These are phyloP conservation scores for Hansenula sp. DNA, from an alignment of 1,139 yeast species.

Conservation along the genomic window DNA sequence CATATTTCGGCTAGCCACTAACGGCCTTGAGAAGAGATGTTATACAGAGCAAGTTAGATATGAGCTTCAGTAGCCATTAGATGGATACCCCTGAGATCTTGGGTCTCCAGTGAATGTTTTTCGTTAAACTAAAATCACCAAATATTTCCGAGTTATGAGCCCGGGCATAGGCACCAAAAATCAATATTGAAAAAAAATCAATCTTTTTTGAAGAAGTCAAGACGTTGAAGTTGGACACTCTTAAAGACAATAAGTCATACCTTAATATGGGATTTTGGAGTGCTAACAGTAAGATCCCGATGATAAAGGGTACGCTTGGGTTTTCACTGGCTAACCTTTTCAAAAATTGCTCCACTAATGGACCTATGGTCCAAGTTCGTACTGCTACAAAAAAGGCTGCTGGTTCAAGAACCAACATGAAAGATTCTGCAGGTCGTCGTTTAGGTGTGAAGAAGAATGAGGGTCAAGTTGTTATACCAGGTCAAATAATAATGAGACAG, in stretches of 20 bases:
- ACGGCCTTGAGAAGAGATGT: too few relatives aligned
- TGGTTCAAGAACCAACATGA: slow-evolving; percentile 89
- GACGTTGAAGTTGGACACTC: neutral
- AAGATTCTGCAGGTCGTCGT: slow-evolving; percentile 94
- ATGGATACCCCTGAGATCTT: too few relatives aligned
- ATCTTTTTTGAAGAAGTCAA: neutral
- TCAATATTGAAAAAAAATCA: neutral
- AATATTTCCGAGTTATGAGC: too few relatives aligned
- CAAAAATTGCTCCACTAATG: slow-evolving; percentile 6
- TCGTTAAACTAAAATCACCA: too few relatives aligned
- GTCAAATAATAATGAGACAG: slow-evolving; percentile 92
- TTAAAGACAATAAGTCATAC: too few relatives aligned
- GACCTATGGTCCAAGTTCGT: slow-evolving; percentile 51
- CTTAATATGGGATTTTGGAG: slow-evolving; percentile 3
- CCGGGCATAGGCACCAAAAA: neutral
- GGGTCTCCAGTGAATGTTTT: too few relatives aligned
- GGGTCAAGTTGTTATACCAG: slow-evolving; percentile 57
- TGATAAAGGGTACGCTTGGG: neutral
- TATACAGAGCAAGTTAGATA: too few relatives aligned
- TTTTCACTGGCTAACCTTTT: neutral
- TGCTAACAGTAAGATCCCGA: neutral
- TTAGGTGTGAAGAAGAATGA: slow-evolving; percentile 88
- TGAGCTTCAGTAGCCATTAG: too few relatives aligned
- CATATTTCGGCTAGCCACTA: too few relatives aligned
- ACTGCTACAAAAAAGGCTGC: slow-evolving; percentile 92